phyloP scores from a whole-genome alignment of 306 rosid genomes.

The Lagenaria siceraria region DNA sequence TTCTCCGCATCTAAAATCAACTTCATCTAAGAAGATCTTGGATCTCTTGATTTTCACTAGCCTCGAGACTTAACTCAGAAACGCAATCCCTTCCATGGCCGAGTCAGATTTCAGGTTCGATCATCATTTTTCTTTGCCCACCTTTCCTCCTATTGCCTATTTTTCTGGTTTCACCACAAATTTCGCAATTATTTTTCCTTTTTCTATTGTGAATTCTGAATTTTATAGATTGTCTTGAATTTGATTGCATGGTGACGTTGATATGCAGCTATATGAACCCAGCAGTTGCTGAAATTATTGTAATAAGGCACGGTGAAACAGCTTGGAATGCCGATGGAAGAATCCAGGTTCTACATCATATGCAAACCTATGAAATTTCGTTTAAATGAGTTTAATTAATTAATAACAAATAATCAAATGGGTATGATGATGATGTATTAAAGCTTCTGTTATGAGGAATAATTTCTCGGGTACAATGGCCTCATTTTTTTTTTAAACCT shows the following conservation, averaged over 20 bases:
- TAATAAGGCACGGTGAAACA: conserved; percentile 87
- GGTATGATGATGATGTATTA: background rate
- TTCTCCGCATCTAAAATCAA: background rate
- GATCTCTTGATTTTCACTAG: background rate
- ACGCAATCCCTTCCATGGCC: conserved; percentile 24
- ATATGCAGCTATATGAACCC: conserved; percentile 26
- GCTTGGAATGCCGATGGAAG: conserved; percentile 69
- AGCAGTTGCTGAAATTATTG: conserved; percentile 58
- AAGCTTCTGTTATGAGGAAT: background rate
- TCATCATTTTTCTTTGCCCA: background rate
- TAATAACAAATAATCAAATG: background rate
- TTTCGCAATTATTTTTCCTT: background rate
- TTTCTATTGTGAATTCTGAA: too few relatives aligned
- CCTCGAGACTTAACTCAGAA: conserved; percentile 8
- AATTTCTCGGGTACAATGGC: too few relatives aligned
- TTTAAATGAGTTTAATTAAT: background rate
- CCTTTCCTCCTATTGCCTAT: background rate
- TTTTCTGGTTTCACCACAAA: background rate
- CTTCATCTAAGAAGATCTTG: background rate
- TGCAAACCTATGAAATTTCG: background rate
- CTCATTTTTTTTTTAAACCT: background rate
- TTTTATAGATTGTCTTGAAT: background rate
- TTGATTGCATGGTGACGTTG: conserved; percentile 11
- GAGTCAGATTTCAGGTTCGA: conserved; percentile 37
- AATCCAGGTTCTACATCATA: conserved; percentile 47